Evolutionary conservation across 2,329 filamentous ascomycete species (phyloP).

Genomic region (Colletotrichum camelliae): DNA sequence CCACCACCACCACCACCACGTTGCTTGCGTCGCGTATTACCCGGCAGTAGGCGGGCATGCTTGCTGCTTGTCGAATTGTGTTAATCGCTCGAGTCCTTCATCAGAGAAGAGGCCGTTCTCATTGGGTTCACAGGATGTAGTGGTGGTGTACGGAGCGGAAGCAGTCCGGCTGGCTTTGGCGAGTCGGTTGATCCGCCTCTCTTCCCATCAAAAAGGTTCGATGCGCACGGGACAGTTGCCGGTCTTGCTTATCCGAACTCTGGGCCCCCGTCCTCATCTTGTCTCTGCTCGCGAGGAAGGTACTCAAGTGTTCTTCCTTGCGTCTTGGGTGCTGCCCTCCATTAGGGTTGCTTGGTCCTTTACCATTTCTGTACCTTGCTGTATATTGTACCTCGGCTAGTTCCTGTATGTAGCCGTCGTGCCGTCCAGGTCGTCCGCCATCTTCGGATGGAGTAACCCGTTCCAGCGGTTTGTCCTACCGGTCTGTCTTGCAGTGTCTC

Average conservation of each 20-base stretch:
- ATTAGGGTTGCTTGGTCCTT: too few relatives aligned
- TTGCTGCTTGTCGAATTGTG: background rate
- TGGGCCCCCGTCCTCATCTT: background rate
- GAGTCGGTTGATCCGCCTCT: background rate
- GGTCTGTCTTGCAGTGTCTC: constrained; percentile 6
- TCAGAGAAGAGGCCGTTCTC: background rate
- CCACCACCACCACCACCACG: background rate
- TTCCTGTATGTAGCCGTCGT: constrained; percentile 6
- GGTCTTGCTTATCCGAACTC: constrained; percentile 18
- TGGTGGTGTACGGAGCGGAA: background rate
- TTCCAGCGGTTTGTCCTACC: background rate
- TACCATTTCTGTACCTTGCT: too few relatives aligned
- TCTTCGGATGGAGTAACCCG: constrained; percentile 11
- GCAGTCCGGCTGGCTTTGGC: background rate
- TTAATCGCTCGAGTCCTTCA: background rate
- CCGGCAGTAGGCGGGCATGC: background rate
- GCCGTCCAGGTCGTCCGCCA: background rate
- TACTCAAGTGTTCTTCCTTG: background rate
- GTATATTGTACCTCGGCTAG: too few relatives aligned
- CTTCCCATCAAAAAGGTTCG: background rate
- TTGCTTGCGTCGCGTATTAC: background rate
- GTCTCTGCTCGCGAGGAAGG: background rate
- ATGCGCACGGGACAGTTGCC: constrained; percentile 7
- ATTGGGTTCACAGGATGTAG: background rate
- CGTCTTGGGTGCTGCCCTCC: background rate